A percentile compares a stretch with the other conserved stretches of the same genome.
Evolutionary conservation across 2,329 filamentous ascomycete species (phyloP).

Genomic region (Apiospora pterosperma): DNA sequence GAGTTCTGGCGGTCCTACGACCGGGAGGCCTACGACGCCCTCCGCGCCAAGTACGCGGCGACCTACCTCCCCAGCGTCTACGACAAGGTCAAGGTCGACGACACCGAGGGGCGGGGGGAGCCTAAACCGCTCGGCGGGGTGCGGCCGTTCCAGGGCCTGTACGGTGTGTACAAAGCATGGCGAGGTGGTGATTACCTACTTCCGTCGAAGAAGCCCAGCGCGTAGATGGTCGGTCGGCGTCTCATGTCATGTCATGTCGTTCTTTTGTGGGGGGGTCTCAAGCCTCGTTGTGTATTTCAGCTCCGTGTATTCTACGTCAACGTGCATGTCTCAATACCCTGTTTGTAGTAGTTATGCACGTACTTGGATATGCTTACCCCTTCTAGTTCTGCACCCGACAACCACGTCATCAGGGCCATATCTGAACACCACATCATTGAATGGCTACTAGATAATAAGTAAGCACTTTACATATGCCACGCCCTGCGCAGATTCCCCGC

Average conservation of each 20-base stretch:
- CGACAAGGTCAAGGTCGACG: conserved; percentile 60
- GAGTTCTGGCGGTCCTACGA: conserved; percentile 69
- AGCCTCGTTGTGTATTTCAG: background rate
- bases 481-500: background rate
- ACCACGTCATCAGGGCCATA: background rate
- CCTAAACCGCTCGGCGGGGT: conserved; percentile 27
- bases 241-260: background rate
- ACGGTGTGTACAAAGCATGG: conserved; percentile 42
- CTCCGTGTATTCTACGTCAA: background rate
- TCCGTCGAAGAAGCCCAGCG: background rate
- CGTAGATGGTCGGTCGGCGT: background rate
- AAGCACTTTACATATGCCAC: background rate
- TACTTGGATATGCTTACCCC: background rate
- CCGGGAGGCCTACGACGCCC: conserved; percentile 52
- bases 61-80: conserved; percentile 60
- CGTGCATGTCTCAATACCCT: background rate
- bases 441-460: background rate
- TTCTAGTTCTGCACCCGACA: background rate
- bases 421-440: background rate
- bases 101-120: conserved; percentile 25
- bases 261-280: background rate
- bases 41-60: conserved; percentile 58
- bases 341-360: background rate
- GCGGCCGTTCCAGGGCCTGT: conserved; percentile 43
- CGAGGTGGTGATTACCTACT: conserved; percentile 45